Evolutionary conservation across 345 rosid species (phyloP).

Genomic region (Camelina laxa): DNA sequence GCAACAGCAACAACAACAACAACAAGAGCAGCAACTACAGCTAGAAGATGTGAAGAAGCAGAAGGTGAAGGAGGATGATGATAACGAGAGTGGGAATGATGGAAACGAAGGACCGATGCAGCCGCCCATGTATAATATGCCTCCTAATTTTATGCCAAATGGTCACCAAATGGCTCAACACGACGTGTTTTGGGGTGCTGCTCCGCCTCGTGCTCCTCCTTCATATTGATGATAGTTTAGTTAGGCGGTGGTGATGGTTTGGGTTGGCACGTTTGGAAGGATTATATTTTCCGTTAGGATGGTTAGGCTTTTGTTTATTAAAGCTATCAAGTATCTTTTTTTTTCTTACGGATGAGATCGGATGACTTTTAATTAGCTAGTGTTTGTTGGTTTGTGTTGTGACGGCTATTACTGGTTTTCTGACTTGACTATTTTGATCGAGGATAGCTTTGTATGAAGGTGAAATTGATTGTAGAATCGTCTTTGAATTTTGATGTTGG

Average conservation of each 20-base stretch:
- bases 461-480: slow-evolving; percentile 28
- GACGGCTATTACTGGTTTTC: slow-evolving; percentile 30
- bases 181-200: slow-evolving; percentile 80
- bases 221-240: slow-evolving; percentile 47
- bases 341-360: slow-evolving; percentile 12
- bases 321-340: slow-evolving; percentile 26
- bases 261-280: slow-evolving; percentile 21
- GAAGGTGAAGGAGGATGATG: slow-evolving; percentile 49
- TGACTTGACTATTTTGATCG: slow-evolving; percentile 26
- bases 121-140: slow-evolving; percentile 60
- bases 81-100: slow-evolving; percentile 28
- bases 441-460: slow-evolving; percentile 30
- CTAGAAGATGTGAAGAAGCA: slow-evolving; percentile 41
- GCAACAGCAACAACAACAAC: slow-evolving; percentile 46
- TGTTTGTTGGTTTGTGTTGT: slow-evolving; percentile 30
- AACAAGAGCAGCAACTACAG: slow-evolving; percentile 43
- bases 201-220: slow-evolving; percentile 70
- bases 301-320: slow-evolving; percentile 39
- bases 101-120: slow-evolving; percentile 54
- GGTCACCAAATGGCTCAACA: slow-evolving; percentile 77
- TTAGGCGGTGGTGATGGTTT: slow-evolving; percentile 9
- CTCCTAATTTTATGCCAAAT: slow-evolving; percentile 66
- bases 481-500: slow-evolving; percentile 24
- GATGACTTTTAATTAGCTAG: slow-evolving; percentile 41
- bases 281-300: slow-evolving; percentile 25